Evolutionary conservation across 345 rosid species (phyloP).

Genomic region (Viola odorata): DNA sequence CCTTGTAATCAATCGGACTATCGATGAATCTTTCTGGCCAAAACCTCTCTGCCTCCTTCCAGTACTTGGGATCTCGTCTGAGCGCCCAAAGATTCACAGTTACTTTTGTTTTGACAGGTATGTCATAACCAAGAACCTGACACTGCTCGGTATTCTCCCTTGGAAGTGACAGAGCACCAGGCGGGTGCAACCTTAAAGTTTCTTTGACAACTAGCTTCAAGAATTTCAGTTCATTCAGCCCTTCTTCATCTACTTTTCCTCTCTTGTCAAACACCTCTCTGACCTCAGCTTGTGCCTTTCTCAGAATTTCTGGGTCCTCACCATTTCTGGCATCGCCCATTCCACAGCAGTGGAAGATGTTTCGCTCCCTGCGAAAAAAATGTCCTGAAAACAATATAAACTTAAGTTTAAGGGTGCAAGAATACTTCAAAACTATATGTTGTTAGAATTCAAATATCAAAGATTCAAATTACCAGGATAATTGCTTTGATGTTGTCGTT

Average conservation of each 20-base stretch:
- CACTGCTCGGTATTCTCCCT: neutral
- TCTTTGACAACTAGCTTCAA: neutral
- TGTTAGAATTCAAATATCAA: neutral
- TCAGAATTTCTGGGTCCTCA: neutral
- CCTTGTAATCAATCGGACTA: slow-evolving; percentile 1
- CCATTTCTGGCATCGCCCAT: slow-evolving; percentile 9
- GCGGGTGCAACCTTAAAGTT: neutral
- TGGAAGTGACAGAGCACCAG: neutral
- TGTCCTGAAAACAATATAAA: slow-evolving; percentile 1
- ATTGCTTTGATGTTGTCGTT: slow-evolving; percentile 1
- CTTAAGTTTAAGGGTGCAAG: neutral
- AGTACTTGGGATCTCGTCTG: neutral
- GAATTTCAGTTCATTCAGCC: neutral
- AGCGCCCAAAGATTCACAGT: neutral
- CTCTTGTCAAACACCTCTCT: neutral
- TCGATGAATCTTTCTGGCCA: slow-evolving; percentile 1
- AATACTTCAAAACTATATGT: neutral
- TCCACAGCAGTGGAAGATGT: neutral
- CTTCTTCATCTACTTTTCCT: neutral
- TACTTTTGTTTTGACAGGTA: neutral
- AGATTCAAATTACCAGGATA: no score
- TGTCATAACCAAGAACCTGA: neutral
- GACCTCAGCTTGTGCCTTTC: slow-evolving; percentile 3
- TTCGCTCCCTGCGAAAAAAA: neutral
- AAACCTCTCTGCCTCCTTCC: neutral